Conservation (phyloP, 305 asterid genomes). For the Ilex paraguariensis region DNA sequence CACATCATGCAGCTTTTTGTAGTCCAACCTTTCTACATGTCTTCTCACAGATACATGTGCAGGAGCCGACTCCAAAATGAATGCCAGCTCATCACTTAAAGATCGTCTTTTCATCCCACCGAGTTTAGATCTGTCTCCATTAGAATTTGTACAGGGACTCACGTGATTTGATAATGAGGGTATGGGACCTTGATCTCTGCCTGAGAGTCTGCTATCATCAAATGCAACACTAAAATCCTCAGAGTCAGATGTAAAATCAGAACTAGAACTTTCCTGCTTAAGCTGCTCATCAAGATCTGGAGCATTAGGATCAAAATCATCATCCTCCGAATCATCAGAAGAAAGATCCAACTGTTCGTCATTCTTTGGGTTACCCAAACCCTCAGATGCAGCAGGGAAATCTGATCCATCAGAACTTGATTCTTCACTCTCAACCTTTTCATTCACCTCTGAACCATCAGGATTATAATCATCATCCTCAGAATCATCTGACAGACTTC, state of each 20-base stretch:
- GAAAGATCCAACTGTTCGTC: slow-evolving; percentile 49
- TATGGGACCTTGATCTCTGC: slow-evolving; percentile 27
- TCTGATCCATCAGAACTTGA: slow-evolving; percentile 62
- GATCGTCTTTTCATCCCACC: slow-evolving; percentile 35
- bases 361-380: slow-evolving; percentile 25
- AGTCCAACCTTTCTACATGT: slow-evolving; percentile 71
- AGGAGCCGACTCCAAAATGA: slow-evolving; percentile 43
- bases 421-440: slow-evolving; percentile 41
- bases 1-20: slow-evolving; percentile 76
- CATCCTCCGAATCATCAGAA: slow-evolving; percentile 97
- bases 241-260: slow-evolving; percentile 93
- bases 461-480: slow-evolving; percentile 93
- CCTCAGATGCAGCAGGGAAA: slow-evolving; percentile 37
- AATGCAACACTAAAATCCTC: slow-evolving; percentile 69
- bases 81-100: slow-evolving; percentile 51
- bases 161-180: neutral
- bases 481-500: slow-evolving; percentile 71
- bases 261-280: slow-evolving; percentile 58
- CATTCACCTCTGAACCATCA: slow-evolving; percentile 45
- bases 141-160: slow-evolving; percentile 6
- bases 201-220: slow-evolving; percentile 33
- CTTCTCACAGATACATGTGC: slow-evolving; percentile 56
- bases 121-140: slow-evolving; percentile 23
- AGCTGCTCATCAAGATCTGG: slow-evolving; percentile 38
- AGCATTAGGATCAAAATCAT: slow-evolving; percentile 73